Percentiles rank a stretch among this genome's conserved stretches.
phyloP scores from a whole-genome alignment of 2,329 filamentous ascomycete species.

The Rutstroemia sydowiana region DNA sequence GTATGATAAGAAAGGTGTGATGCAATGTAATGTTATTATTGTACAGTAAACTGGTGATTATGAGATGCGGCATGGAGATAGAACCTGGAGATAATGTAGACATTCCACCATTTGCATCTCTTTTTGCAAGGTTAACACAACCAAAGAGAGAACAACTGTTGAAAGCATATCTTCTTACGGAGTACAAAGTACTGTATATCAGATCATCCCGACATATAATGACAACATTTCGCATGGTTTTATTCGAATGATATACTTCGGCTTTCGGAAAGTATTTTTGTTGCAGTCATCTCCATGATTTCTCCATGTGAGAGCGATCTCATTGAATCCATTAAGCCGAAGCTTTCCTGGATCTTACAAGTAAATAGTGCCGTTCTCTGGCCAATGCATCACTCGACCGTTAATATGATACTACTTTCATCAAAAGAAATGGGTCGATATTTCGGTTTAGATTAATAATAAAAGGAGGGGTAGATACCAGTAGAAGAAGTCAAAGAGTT shows the following conservation, averaged over 20 bases:
- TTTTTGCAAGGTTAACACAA: too few relatives aligned
- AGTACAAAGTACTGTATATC: too few relatives aligned
- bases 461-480: neutral
- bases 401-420: neutral
- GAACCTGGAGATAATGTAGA: too few relatives aligned
- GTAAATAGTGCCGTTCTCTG: neutral
- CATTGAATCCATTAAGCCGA: neutral
- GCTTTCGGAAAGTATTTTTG: neutral
- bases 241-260: neutral
- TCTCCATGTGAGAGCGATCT: neutral
- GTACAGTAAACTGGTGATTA: too few relatives aligned
- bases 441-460: too few relatives aligned
- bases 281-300: neutral
- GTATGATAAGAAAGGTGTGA: neutral
- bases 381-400: neutral
- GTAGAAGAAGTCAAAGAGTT: neutral
- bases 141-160: too few relatives aligned
- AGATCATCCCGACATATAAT: too few relatives aligned
- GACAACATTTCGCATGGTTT: neutral
- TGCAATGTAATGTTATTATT: too few relatives aligned
- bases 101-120: too few relatives aligned
- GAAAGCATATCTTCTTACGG: too few relatives aligned
- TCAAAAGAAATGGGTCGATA: neutral
- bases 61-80: too few relatives aligned
- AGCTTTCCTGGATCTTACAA: neutral